Percentiles rank a stretch among this genome's conserved stretches.
Evolutionary conservation across 495 filamentous ascomycete species (phyloP).

Genomic region (Podospora fimiseda): DNA sequence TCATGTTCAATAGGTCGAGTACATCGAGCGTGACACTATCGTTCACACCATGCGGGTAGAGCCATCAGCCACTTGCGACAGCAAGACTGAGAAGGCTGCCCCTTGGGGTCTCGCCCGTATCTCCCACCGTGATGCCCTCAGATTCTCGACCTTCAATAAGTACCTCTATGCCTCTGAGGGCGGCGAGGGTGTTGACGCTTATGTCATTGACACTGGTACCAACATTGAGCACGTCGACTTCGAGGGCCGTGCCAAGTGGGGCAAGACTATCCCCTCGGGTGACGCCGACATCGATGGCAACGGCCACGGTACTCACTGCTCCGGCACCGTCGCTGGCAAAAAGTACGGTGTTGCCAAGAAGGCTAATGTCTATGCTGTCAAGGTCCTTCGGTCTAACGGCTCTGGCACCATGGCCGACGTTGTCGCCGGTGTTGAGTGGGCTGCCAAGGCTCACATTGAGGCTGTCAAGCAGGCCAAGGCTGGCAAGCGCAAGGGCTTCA

Average conservation of each 20-base stretch:
- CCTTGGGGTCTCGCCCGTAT: conserved; percentile 98
- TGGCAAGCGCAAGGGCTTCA: conserved; percentile 88
- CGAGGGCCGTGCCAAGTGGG: conserved; percentile 90
- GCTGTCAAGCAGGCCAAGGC: conserved; percentile 68
- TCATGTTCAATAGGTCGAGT: conserved; percentile 65
- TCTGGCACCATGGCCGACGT: conserved; percentile 99
- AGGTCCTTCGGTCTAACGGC: conserved; percentile 95
- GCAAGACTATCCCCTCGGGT: conserved; percentile 82
- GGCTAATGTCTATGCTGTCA: conserved; percentile 92
- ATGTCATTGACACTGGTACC: conserved; percentile 97
- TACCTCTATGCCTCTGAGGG: conserved; percentile 87
- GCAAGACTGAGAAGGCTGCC: conserved; percentile 74
- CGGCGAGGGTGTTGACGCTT: conserved; percentile 97
- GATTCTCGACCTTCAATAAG: conserved; percentile 93
- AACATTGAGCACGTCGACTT: conserved; percentile 94
- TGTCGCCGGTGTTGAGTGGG: conserved; percentile 96
- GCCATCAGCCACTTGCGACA: conserved; percentile 27
- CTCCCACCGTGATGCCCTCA: conserved; percentile 81
- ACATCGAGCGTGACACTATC: conserved; percentile 88
- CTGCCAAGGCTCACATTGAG: conserved; percentile 70
- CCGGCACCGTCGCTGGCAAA: conserved; percentile 93
- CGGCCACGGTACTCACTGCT: conserved; percentile 99
- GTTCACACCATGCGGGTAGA: conserved; percentile 65
- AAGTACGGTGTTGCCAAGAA: conserved; percentile 99
- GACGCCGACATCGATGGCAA: conserved; percentile 93